These are phyloP conservation scores for Alternaria sp. DNA, from an alignment of 2,329 filamentous ascomycete genomes.

Conservation along the genomic window DNA sequence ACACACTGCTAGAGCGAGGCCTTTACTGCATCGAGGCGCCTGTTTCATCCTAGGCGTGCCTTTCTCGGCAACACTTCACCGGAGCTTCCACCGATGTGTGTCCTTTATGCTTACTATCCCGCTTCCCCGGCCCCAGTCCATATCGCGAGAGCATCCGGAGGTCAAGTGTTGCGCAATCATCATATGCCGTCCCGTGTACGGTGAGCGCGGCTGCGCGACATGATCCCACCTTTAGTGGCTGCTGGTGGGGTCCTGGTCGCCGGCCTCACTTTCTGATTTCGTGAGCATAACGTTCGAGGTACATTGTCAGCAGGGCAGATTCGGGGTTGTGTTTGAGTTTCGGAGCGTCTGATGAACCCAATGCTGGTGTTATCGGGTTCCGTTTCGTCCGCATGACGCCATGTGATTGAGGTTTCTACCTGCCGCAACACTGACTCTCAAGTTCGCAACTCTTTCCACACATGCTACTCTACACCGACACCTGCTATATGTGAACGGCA, in stretches of 20 bases:
- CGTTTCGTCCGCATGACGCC: not conserved
- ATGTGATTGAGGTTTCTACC: not conserved
- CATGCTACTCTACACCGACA: not conserved
- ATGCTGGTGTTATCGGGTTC: not conserved
- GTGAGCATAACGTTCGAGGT: not conserved
- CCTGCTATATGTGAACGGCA: not conserved
- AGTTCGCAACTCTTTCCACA: not conserved
- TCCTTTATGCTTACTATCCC: conserved; percentile 20
- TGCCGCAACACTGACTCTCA: not conserved
- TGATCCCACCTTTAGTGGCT: conserved; percentile 15
- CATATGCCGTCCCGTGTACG: conserved; percentile 18
- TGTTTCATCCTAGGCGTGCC: conserved; percentile 13
- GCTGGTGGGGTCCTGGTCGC: not conserved
- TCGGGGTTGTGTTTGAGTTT: not conserved
- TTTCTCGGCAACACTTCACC: conserved; percentile 17
- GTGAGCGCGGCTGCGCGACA: conserved; percentile 18
- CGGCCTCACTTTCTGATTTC: conserved; percentile 3
- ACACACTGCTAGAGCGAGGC: conserved; percentile 4
- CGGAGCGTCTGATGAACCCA: not conserved
- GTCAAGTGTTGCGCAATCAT: conserved; percentile 27
- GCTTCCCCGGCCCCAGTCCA: conserved; percentile 24
- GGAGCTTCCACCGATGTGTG: conserved; percentile 18
- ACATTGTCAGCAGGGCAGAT: not conserved
- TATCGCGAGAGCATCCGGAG: conserved; percentile 19
- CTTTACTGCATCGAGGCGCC: conserved; percentile 11